Evolutionary conservation across 2,329 filamentous ascomycete genomes (phyloP).

Genomic region (Xylariales sp.): DNA sequence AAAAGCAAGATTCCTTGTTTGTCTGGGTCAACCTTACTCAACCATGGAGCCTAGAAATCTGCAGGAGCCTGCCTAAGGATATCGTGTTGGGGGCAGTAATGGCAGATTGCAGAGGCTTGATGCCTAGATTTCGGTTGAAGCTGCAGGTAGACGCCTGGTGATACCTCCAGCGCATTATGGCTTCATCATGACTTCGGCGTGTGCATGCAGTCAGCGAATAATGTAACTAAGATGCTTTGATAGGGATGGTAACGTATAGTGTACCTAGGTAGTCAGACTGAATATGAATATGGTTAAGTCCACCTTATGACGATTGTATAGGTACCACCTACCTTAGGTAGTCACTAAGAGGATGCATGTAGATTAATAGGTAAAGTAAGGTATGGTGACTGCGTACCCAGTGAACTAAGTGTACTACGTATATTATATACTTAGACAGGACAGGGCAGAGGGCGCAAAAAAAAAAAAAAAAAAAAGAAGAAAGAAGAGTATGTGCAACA

Average conservation of each 20-base stretch:
- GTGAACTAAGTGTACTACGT: too few species aligned
- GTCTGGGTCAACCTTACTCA: slow-evolving; percentile 16
- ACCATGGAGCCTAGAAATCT: slow-evolving; percentile 36
- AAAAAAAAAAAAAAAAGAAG: slow-evolving; percentile 8
- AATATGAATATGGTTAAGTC: slow-evolving; percentile 15
- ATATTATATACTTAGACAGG: too few species aligned
- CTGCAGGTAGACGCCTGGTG: slow-evolving; percentile 26
- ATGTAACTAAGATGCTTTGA: slow-evolving; percentile 22
- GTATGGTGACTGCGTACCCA: too few species aligned
- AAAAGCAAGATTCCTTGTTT: slow-evolving; percentile 32
- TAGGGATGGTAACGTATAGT: slow-evolving; percentile 14
- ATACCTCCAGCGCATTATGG: slow-evolving; percentile 26
- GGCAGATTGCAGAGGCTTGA: slow-evolving; percentile 22
- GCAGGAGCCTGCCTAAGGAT: slow-evolving; percentile 34
- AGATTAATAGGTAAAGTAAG: slow-evolving; percentile 4
- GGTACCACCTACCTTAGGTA: background rate
- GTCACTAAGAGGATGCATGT: slow-evolving; percentile 16
- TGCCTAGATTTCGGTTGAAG: slow-evolving; percentile 10
- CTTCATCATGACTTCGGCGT: slow-evolving; percentile 29
- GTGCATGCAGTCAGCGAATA: slow-evolving; percentile 36
- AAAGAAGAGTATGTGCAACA: background rate
- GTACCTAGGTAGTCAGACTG: background rate
- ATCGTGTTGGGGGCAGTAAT: slow-evolving; percentile 4
- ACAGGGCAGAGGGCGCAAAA: too few species aligned
- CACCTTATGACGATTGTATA: slow-evolving; percentile 11